phyloP scores from a whole-genome alignment of 176 grass and related monocot species.

The Pontederia paniculata region DNA sequence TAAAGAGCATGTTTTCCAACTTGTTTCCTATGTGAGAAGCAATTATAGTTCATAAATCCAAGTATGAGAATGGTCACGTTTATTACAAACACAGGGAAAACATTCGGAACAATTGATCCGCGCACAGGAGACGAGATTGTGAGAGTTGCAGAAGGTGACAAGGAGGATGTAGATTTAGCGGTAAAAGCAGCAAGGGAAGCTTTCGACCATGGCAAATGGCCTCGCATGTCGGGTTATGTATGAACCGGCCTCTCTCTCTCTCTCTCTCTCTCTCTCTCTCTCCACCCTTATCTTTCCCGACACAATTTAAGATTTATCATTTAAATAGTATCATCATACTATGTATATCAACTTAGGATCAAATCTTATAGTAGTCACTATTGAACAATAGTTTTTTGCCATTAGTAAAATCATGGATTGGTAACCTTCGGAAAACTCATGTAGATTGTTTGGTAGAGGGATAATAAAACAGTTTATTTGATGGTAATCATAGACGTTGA shows the following conservation, averaged over 20 bases:
- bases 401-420: no score
- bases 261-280: conserved; percentile 4
- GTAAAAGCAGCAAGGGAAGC: conserved; percentile 35
- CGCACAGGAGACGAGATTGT: conserved; percentile 31
- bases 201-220: conserved; percentile 38
- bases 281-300: neutral
- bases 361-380: no score
- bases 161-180: conserved; percentile 34
- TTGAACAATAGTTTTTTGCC: no score
- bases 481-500: no score
- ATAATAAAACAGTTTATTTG: no score
- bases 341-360: no score
- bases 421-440: no score
- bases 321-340: no score
- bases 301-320: no score
- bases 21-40: neutral
- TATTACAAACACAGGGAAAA: conserved; percentile 24
- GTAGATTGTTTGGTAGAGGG: no score
- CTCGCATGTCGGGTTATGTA: conserved; percentile 62
- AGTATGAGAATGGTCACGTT: neutral
- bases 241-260: neutral
- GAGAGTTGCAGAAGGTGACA: conserved; percentile 27
- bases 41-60: neutral
- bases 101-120: conserved; percentile 32
- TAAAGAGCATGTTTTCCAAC: neutral